Evolutionary conservation across 176 grass and related monocot genomes (phyloP), one percentile per base, ranked within the genome.

Genomic region (Eleusine indica): DNA sequence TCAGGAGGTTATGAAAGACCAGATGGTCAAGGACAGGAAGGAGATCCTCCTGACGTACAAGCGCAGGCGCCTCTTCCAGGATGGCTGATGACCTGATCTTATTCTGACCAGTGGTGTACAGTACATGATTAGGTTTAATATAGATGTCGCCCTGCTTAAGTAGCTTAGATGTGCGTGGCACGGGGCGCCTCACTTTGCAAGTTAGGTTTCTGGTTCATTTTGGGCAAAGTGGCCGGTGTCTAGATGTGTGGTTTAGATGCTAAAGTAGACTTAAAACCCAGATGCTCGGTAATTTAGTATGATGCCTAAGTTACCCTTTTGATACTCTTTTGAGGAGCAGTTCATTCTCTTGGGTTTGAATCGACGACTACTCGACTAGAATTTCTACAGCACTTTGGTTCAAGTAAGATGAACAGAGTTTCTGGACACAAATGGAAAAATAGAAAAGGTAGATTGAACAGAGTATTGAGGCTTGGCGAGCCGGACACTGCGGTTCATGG

Each of bases 61-160:
- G 82, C 78, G 86, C 19, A 91, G 82, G 39, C 53, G 85, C 4
- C 82, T 90, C n/a, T 88, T 89, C 70, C 71, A 75, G 56, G 68
- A 82, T 25, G 25, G n/a, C 25, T 70, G 71, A 41, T 77, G 7
- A 2, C 3, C n/a, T 69, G 41, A 32, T 57, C 7, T 79, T 19
- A 66, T 29, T 10, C 60, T 25, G 13, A 2, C 11, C 19, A 15
- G 11, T 18, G 47, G 47, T 74, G 82, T 56, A 53, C 14, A 52
- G 7, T 43, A 77, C 14, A 74, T 30, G 66, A 41, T 41, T 66
- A 15, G 61, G 70, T 67, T 39, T n/a, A 49, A 32, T 19, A 73
- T 72, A 80, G 73, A 49, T 66, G 48, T n/a, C 41, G 38, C 16
- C 37, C 25, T 10, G 77, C 71, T 85, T 82, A 44, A 66, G 44